Evolutionary conservation across 768 basidiomycete genomes (phyloP).

Genomic region (Mycena floridula): DNA sequence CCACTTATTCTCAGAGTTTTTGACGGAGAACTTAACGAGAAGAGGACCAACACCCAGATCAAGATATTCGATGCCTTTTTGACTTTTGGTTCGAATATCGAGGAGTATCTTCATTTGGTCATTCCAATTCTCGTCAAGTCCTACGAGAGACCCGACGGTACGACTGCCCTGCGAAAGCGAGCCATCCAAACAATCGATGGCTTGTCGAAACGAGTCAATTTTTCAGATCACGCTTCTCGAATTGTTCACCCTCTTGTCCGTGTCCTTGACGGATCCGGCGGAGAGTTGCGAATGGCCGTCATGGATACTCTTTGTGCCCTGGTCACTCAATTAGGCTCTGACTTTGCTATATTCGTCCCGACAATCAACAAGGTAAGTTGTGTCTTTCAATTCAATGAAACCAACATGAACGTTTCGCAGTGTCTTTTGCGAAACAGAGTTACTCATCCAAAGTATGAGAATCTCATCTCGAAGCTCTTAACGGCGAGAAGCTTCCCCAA

Average conservation of each 20-base stretch:
- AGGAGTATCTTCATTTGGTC: slow-evolving; percentile 95
- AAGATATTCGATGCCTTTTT: slow-evolving; percentile 93
- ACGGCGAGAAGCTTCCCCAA: slow-evolving; percentile 86
- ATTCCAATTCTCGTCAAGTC: slow-evolving; percentile 91
- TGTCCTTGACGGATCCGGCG: slow-evolving; percentile 66
- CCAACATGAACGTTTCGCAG: slow-evolving; percentile 31
- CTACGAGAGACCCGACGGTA: slow-evolving; percentile 77
- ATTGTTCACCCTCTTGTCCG: slow-evolving; percentile 95
- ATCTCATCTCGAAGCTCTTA: slow-evolving; percentile 84
- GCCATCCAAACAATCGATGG: slow-evolving; percentile 91
- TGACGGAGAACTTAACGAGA: slow-evolving; percentile 81
- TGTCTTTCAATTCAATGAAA: neutral
- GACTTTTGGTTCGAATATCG: slow-evolving; percentile 93
- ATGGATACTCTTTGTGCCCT: slow-evolving; percentile 93
- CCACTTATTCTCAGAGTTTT: slow-evolving; percentile 89
- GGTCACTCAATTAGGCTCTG: slow-evolving; percentile 88
- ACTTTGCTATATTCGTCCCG: slow-evolving; percentile 96
- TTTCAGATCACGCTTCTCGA: slow-evolving; percentile 94
- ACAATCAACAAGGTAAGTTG: slow-evolving; percentile 85
- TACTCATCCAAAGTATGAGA: slow-evolving; percentile 79
- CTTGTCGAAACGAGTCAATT: slow-evolving; percentile 88
- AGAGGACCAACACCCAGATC: slow-evolving; percentile 70
- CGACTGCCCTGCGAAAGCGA: slow-evolving; percentile 70
- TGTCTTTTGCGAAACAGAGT: slow-evolving; percentile 73
- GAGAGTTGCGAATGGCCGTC: slow-evolving; percentile 78